These are phyloP conservation scores for Oryza coarctata DNA, from an alignment of 176 grass and related monocot species.

Conservation along the genomic window DNA sequence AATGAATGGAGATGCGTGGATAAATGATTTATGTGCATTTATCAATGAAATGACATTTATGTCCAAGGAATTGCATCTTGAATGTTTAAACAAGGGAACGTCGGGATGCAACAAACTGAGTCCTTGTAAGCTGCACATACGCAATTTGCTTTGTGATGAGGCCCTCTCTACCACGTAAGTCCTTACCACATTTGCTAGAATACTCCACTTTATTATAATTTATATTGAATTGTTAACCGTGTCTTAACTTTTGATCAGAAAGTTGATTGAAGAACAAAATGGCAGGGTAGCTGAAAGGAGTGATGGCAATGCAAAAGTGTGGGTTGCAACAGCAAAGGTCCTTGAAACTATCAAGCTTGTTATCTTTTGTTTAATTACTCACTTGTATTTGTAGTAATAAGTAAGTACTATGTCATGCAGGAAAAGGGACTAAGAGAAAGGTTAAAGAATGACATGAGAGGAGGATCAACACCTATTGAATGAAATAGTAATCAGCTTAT, in stretches of 20 bases:
- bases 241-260: slow-evolving; percentile 40
- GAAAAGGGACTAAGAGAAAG: slow-evolving; percentile 75
- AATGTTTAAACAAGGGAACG: slow-evolving; percentile 43
- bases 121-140: slow-evolving; percentile 54
- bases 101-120: slow-evolving; percentile 61
- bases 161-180: slow-evolving; percentile 68
- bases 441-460: slow-evolving; percentile 56
- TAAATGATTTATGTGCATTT: slow-evolving; percentile 49
- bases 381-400: not conserved
- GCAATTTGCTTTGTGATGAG: slow-evolving; percentile 86
- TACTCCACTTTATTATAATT: slow-evolving; percentile 13
- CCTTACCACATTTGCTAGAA: slow-evolving; percentile 11
- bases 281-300: slow-evolving; percentile 42
- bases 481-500: slow-evolving; percentile 58
- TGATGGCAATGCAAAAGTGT: slow-evolving; percentile 47
- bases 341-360: not conserved
- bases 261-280: slow-evolving; percentile 31
- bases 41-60: slow-evolving; percentile 45
- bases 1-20: slow-evolving; percentile 62
- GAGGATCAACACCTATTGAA: slow-evolving; percentile 34
- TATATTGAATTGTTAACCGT: slow-evolving; percentile 26
- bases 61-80: slow-evolving; percentile 46
- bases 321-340: slow-evolving; percentile 70
- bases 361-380: not conserved
- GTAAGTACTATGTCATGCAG: slow-evolving; percentile 34